Evolutionary conservation across 192 early-diverging fungal genomes (phyloP), one percentile per base, ranked within the genome.

Genomic region (Lunasporangiospora selenospora): DNA sequence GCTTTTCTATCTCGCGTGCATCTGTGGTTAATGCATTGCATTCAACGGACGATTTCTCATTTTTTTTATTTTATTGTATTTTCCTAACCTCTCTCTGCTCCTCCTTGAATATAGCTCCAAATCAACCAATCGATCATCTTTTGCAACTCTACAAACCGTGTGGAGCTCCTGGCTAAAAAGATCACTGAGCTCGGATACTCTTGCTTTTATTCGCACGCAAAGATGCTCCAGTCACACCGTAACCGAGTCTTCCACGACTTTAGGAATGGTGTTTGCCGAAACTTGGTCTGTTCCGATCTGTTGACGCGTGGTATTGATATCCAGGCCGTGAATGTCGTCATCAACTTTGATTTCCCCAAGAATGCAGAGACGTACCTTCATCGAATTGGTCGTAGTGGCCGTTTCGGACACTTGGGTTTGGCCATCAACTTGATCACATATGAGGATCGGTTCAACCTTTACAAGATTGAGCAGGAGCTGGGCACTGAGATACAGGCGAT

Each of bases 41-140:
- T 4, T 10, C 7, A 4, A 18, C 7, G 21, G 7, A 18, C 2
- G 11, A 31, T 10, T 12, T n/a, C 34, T 33, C 26, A 27, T 6
- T 8, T 51, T 51, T 11, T 16, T n/a, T 36, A 13, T 51, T 19
- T 11, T 31, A 6, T 23, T 32, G 12, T 11, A 11, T 53, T 27
- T 27, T 23, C 38, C 24, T 57, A 59, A 33, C 16, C 8, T n/a
- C 1, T n/a, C n/a, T n/a, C n/a, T n/a, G n/a, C n/a, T n/a, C n/a
- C n/a, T n/a, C n/a, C n/a, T n/a, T n/a, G n/a, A 38, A 1, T 43
- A 21, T 39, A 92, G 90, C 89, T 98, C 26, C 96, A 98, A 90
- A 96, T 98, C 83, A 98, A 98, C 81, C 96, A 98, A 88, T 97
- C 95, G 15, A 98, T 98, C 59, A 98, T 98, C 75, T 98, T 98